These are phyloP conservation scores for Leccinellum rugosiceps DNA, from an alignment of 768 basidiomycete genomes.

Conservation along the genomic window DNA sequence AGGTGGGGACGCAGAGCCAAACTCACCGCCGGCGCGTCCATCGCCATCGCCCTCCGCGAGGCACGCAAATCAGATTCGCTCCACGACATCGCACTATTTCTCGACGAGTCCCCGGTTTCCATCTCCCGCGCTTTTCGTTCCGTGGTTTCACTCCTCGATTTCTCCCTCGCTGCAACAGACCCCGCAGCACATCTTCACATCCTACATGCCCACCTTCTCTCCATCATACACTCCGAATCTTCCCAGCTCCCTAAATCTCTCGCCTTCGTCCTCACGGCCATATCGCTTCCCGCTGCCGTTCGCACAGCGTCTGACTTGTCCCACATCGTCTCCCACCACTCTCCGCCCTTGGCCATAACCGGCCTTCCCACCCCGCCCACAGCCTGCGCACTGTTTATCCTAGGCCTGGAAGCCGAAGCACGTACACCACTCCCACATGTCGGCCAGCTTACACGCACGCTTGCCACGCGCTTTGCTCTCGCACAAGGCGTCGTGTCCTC, in stretches of 20 bases:
- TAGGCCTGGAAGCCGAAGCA: constrained; percentile 67
- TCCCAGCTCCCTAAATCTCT: constrained; percentile 34
- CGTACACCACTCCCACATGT: constrained; percentile 51
- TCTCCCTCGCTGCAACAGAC: constrained; percentile 53
- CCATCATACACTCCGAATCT: constrained; percentile 34
- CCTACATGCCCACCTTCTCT: constrained; percentile 51
- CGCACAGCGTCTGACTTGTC: constrained; percentile 45
- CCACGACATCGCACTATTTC: constrained; percentile 63
- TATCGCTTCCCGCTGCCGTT: constrained; percentile 39
- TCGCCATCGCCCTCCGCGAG: constrained; percentile 72
- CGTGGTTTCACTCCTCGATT: constrained; percentile 49
- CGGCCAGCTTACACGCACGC: constrained; percentile 51
- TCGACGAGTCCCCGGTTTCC: constrained; percentile 49
- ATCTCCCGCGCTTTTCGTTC: constrained; percentile 56
- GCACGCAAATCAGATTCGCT: constrained; percentile 64
- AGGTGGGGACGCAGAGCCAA: constrained; percentile 77
- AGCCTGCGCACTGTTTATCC: constrained; percentile 67
- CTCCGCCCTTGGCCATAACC: constrained; percentile 39
- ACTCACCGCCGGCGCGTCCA: constrained; percentile 62
- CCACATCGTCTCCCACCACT: constrained; percentile 40
- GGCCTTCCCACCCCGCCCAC: constrained; percentile 43
- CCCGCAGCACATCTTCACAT: constrained; percentile 57
- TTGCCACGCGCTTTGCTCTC: constrained; percentile 51
- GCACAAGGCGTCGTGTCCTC: constrained; percentile 57
- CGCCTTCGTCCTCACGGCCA: constrained; percentile 35